Base-by-base conservation (phyloP, 257 asterid species). In the Nicotiana tabacum region DNA sequence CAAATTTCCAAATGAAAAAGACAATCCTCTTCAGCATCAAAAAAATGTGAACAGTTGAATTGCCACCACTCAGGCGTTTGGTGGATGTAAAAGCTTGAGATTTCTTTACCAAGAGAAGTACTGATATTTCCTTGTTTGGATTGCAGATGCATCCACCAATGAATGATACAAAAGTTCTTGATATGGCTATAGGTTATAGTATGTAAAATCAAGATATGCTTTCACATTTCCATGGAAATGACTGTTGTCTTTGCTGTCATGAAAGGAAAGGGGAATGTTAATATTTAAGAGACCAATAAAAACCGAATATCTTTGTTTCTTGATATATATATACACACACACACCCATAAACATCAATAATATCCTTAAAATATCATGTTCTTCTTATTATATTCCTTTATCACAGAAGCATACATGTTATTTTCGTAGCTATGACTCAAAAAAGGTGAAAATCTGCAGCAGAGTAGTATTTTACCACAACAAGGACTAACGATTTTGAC, bases 61-160 rank as follows among this genome's bases (percentile, higher is more conserved):
- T 80, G 80, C 86, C 83, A 83, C 90, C 90, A 89, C 89, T 84
- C 84, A 80, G 83, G 83, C 78, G 82, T n/a, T 81, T 85, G 89
- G 90, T 90, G 94, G 91, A 84, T 85, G 89, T 78, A 17, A 88
- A 78, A 85, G 77, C 85, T 77, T 82, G 83, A 77, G 69, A 83
- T 82, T 89, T 87, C 89, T 86, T 88, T 87, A 74, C 90, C 90
- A 79, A 64, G 76, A 81, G 78, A 82, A 82, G 60, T 64, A 13
- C n/a, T 72, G 87, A 90, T 85, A 83, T 83, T 76, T 78, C 77
- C 67, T 85, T 39, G 29, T 83, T 77, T 80, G 30, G 43, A 60
- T 61, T 79, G 17, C 60, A 37, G 15, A 58, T 79, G 30, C 27
- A 39, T 79, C 74, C 61, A 65, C 58, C 66, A 79, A 61, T 43